Conservation (phyloP, 2,329 filamentous ascomycete genomes). For the Volutella citrinella region DNA sequence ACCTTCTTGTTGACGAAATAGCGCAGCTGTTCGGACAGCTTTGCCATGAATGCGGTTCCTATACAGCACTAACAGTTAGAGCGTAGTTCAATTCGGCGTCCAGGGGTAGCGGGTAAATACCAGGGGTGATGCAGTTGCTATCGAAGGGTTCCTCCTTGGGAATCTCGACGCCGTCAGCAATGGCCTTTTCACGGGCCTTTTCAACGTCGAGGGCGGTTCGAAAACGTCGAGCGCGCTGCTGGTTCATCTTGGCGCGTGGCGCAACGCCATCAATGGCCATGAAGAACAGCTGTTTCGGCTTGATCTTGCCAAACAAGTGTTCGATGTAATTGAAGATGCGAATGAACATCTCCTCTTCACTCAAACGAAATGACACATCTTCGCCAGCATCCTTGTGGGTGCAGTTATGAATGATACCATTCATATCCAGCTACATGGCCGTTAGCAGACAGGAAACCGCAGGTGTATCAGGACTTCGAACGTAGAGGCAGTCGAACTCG, state of each 20-base stretch:
- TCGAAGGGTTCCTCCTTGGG: conserved; percentile 95
- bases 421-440: conserved; percentile 76
- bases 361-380: conserved; percentile 86
- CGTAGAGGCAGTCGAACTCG: conserved; percentile 96
- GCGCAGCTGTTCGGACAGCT: conserved; percentile 87
- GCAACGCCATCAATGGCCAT: conserved; percentile 99
- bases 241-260: conserved; percentile 98
- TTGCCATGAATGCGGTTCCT: conserved; percentile 94
- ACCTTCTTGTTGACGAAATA: conserved; percentile 99
- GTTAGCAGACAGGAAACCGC: conserved; percentile 19
- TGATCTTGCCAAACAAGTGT: conserved; percentile 97
- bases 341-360: conserved; percentile 99
- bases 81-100: no score
- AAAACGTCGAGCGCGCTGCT: conserved; percentile 93
- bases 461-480: conserved; percentile 35
- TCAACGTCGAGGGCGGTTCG: conserved; percentile 91
- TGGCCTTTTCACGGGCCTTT: conserved; percentile 85
- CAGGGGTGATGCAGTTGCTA: conserved; percentile 98
- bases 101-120: no score
- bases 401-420: conserved; percentile 99
- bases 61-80: no score
- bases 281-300: conserved; percentile 97
- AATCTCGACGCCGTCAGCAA: conserved; percentile 84
- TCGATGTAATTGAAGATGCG: conserved; percentile 99
- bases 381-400: conserved; percentile 91